phyloP scores from a whole-genome alignment of 257 asterid species.

The Capsicum chinense region DNA sequence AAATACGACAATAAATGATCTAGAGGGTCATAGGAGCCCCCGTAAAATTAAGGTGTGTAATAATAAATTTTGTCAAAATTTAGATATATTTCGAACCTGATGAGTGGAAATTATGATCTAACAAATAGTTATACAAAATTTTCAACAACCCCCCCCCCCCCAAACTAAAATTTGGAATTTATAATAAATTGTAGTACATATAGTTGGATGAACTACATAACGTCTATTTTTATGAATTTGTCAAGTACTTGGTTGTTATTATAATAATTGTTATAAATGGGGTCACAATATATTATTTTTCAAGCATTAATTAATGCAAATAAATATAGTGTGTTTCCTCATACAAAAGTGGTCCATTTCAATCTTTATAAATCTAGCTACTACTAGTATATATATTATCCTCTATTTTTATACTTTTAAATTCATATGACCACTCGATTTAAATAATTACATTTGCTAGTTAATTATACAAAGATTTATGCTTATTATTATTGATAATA shows the following conservation, averaged over 20 bases:
- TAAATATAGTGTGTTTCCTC: neutral
- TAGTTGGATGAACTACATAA: neutral
- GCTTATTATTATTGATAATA: no score
- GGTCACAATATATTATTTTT: neutral
- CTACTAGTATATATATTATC: neutral
- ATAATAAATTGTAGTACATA: neutral
- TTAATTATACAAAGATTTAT: no score
- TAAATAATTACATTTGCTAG: no score
- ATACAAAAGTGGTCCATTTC: constrained; percentile 19
- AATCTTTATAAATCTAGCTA: neutral
- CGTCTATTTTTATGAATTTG: constrained; percentile 22
- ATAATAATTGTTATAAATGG: neutral
- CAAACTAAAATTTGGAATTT: neutral
- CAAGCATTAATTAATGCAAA: neutral
- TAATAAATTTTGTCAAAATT: no score
- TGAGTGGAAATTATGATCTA: neutral
- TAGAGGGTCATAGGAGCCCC: no score
- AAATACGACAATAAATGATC: no score
- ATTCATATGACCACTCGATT: no score
- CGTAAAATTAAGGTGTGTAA: no score
- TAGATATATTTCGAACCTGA: neutral
- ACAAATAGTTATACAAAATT: neutral
- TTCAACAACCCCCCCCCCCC: neutral
- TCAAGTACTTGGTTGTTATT: neutral
- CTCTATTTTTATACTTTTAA: neutral